Evolutionary conservation across 108 stramenopile species (phyloP).

Genomic region (Conticribra guillardii): DNA sequence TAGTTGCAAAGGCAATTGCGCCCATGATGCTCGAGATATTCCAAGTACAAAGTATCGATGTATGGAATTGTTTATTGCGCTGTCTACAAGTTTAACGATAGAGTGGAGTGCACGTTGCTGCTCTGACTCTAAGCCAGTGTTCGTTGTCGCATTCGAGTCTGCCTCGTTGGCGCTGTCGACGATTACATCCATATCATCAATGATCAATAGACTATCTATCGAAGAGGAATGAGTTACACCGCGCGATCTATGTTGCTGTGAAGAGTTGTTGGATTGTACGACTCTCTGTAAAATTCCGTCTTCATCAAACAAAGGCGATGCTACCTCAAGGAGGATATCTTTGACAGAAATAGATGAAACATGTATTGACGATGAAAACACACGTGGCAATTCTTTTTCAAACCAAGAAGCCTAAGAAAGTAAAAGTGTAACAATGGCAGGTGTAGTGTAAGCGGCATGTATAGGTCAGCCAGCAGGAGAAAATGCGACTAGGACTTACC

Average conservation of each 20-base stretch:
- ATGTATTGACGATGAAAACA: constrained; percentile 8
- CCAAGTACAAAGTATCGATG: constrained; percentile 55
- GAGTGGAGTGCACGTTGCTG: constrained; percentile 55
- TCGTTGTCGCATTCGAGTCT: constrained; percentile 4
- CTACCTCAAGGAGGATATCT: constrained; percentile 40
- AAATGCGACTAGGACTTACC: constrained; percentile 26
- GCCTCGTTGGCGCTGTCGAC: constrained; percentile 46
- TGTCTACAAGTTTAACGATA: constrained; percentile 57
- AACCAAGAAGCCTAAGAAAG: constrained; percentile 53
- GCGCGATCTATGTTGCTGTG: too few species aligned
- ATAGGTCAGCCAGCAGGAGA: background rate
- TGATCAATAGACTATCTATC: constrained; percentile 45
- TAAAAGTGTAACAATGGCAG: constrained; percentile 27
- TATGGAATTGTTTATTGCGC: constrained; percentile 13
- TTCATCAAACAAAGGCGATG: constrained; percentile 25
- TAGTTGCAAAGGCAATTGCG: constrained; percentile 57
- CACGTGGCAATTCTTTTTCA: constrained; percentile 48
- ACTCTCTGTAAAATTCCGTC: constrained; percentile 4
- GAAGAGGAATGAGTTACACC: background rate
- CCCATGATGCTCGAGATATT: constrained; percentile 45
- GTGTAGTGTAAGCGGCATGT: constrained; percentile 11
- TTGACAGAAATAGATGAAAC: constrained; percentile 38
- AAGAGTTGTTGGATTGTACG: too few species aligned
- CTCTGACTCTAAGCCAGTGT: constrained; percentile 48
- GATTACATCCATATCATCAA: constrained; percentile 75